Evolutionary conservation across 169 alveolate species (phyloP).

Genomic region (Eimeria falciformis): DNA sequence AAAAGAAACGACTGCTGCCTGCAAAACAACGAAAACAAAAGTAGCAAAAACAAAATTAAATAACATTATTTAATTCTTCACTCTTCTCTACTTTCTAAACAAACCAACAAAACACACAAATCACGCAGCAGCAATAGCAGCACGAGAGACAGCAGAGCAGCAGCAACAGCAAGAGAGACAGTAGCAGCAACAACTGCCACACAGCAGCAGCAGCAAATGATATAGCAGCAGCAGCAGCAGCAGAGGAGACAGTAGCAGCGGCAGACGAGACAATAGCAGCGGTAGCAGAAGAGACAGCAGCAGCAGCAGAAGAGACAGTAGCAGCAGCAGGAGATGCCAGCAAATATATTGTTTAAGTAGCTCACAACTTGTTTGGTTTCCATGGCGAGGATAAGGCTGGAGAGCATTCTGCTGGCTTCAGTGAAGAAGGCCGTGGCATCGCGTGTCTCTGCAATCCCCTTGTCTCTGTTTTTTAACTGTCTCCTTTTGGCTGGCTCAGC

Average conservation of each 20-base stretch:
- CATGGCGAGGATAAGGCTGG: neutral
- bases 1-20: neutral
- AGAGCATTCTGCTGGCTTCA: neutral
- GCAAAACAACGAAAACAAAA: neutral
- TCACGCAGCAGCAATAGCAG: constrained; percentile 11
- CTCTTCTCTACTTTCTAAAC: neutral
- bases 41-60: neutral
- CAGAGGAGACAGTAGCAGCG: neutral
- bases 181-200: neutral
- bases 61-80: neutral
- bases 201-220: neutral
- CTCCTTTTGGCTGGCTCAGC: too few relatives aligned
- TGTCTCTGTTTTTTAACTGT: neutral
- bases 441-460: neutral
- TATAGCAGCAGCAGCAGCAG: neutral
- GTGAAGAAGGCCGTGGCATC: neutral
- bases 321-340: neutral
- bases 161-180: neutral
- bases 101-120: too few relatives aligned
- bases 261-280: neutral
- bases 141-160: neutral
- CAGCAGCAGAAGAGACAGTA: neutral
- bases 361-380: neutral
- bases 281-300: neutral
- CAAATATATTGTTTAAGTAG: neutral